Evolutionary conservation across 2,329 filamentous ascomycete genomes (phyloP).

Genomic region (Tolypocladium pustulatum): DNA sequence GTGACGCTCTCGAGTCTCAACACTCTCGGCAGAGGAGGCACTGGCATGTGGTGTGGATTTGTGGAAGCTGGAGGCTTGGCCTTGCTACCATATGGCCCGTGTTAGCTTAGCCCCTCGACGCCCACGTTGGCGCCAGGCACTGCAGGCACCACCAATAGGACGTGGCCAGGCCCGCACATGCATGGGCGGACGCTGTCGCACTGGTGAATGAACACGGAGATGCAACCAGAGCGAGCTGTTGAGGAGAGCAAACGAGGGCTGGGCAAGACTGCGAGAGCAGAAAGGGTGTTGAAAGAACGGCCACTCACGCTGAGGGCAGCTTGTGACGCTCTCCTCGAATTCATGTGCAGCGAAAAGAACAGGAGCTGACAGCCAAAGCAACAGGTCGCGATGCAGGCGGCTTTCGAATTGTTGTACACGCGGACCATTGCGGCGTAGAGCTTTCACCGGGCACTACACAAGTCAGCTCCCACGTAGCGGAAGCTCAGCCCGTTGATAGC

Average conservation of each 20-base stretch:
- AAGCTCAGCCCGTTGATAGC: neutral
- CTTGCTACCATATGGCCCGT: too few relatives aligned
- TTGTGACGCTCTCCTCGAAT: neutral
- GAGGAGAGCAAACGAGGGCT: neutral
- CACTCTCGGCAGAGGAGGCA: neutral
- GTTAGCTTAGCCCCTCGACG: neutral
- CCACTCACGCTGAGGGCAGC: neutral
- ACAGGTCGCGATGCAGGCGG: too few relatives aligned
- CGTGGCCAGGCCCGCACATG: slow-evolving; percentile 4
- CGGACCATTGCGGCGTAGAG: too few relatives aligned
- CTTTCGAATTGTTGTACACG: too few relatives aligned
- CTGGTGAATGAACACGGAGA: neutral
- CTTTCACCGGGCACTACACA: neutral
- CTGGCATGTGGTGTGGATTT: neutral
- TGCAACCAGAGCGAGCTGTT: neutral
- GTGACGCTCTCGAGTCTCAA: neutral
- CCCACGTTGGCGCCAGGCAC: neutral
- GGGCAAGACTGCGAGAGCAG: neutral
- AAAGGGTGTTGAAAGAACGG: neutral
- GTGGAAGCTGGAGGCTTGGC: neutral
- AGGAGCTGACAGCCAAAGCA: neutral
- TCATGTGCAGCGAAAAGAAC: neutral
- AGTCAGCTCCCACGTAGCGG: neutral
- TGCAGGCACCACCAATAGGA: slow-evolving; percentile 6
- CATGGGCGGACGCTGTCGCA: neutral